Conservation (phyloP, 164 flowering plant species). For the Magnolia sinica region DNA sequence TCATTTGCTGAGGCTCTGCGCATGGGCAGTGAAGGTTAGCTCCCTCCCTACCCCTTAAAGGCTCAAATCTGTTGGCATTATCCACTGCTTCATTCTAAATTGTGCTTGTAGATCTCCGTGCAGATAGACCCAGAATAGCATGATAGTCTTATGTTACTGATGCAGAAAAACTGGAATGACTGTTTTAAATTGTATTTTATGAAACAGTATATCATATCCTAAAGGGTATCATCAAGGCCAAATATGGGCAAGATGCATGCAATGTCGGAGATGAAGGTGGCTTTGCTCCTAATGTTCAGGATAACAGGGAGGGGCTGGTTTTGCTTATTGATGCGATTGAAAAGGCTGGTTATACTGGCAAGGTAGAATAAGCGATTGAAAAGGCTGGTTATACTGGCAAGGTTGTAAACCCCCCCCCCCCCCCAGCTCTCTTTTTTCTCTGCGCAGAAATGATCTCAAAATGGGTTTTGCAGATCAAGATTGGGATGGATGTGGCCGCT, state of each 20-base stretch:
- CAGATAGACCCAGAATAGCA: background rate
- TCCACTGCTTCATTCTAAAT: background rate
- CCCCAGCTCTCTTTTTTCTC: background rate
- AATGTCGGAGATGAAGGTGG: conserved; percentile 99
- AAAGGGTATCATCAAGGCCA: conserved; percentile 85
- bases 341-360: conserved; percentile 95
- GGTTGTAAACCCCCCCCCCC: no score
- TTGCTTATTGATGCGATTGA: conserved; percentile 91
- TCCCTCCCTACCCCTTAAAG: background rate
- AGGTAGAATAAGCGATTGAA: no score
- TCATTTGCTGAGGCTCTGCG: conserved; percentile 91
- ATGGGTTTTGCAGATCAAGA: conserved; percentile 66
- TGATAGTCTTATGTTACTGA: background rate
- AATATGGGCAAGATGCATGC: conserved; percentile 98
- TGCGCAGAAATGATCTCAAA: conserved; percentile 6
- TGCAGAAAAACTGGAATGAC: background rate
- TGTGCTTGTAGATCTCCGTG: background rate
- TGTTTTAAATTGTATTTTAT: conserved; percentile 1
- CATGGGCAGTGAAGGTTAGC: conserved; percentile 96
- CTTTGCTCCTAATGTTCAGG: conserved; percentile 97
- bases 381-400: no score
- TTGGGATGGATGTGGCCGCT: conserved; percentile 99
- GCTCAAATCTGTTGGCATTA: background rate
- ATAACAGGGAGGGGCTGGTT: conserved; percentile 89
- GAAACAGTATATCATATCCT: conserved; percentile 77